Base-by-base conservation (phyloP, 208 protist genomes). In the Tritrichomonas foetus region DNA sequence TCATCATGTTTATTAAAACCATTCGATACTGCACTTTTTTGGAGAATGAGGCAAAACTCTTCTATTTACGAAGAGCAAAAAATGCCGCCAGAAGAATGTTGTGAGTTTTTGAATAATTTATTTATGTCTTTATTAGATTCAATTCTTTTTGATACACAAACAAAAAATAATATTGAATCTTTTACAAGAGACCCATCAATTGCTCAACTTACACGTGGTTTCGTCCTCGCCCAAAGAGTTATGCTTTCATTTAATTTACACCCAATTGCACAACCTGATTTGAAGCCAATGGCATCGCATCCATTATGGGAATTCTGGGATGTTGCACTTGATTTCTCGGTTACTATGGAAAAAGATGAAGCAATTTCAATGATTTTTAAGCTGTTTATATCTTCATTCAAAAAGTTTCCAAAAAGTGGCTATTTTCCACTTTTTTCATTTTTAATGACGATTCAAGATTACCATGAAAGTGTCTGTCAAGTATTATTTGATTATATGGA, bases 141-240 rank as follows among this genome's bases (percentile, higher is more conserved):
- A 57, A 89, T 89, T 47, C 30, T 89, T 22, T 89, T 89, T 47
- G 78, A 89, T 47, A 53, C 78, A 25, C 78, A 89, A 57, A 89
- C 47, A 89, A 8, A 44, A 61, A n/a, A 41, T 1, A 89, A 27
- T 39, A 33, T 53, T 36, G 78, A 89, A 33, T 27, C 25, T 47
- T 89, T 89, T 50, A 22, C 47, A 36, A 53, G 33, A n/a, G 78
- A 89, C 36, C 44, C 78, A 39, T 61, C 47, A 8, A 49, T 89
- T 50, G 20, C 25, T 39, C 16, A 20, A 57, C 20, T 89, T 20
- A 61, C 78, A 61, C 41, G 78, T 5, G 78, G 78, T 33, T 89
- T 89, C 27, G 47, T 89, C 27, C 30, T 89, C 9, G 78, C 78
- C 14, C 78, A 89, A 89, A 53, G 78, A 57, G 25, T 89, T 39